A percentile compares a stretch with the other conserved stretches of the same genome.
phyloP scores from a whole-genome alignment of 768 basidiomycete species.

The Lactarius indigo region DNA sequence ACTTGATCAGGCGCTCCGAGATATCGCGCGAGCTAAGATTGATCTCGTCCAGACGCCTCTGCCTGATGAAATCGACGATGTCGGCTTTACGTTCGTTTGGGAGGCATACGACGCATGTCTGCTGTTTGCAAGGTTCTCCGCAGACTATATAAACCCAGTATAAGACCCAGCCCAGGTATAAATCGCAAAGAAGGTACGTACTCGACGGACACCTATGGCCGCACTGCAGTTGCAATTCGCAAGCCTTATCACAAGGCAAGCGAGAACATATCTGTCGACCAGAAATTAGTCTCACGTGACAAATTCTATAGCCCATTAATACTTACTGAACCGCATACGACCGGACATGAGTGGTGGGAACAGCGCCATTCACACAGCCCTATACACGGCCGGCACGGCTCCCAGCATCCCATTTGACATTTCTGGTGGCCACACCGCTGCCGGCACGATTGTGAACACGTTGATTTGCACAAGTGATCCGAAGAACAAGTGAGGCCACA shows the following conservation, averaged over 20 bases:
- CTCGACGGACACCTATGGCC: slow-evolving; percentile 40
- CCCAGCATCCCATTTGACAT: slow-evolving; percentile 33
- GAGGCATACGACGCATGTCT: slow-evolving; percentile 35
- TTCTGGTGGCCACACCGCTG: slow-evolving; percentile 32
- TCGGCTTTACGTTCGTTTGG: slow-evolving; percentile 25
- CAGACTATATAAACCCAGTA: slow-evolving; percentile 31
- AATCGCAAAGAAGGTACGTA: slow-evolving; percentile 20
- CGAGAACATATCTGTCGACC: slow-evolving; percentile 35
- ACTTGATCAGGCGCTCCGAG: slow-evolving; percentile 30
- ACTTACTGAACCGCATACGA: slow-evolving; percentile 38
- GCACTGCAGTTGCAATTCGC: slow-evolving; percentile 32
- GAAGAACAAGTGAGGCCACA: slow-evolving; percentile 32
- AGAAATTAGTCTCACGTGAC: neutral
- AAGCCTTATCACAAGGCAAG: slow-evolving; percentile 37
- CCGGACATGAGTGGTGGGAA: slow-evolving; percentile 33
- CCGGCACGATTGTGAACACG: slow-evolving; percentile 30
- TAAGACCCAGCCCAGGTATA: neutral
- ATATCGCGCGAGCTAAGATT: slow-evolving; percentile 30
- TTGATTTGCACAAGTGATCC: slow-evolving; percentile 31
- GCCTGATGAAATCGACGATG: slow-evolving; percentile 39
- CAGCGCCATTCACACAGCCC: slow-evolving; percentile 37
- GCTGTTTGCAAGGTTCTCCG: slow-evolving; percentile 36
- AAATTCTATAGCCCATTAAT: neutral
- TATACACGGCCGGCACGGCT: slow-evolving; percentile 35
- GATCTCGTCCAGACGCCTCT: slow-evolving; percentile 30